phyloP scores from a whole-genome alignment of 306 rosid species.

The Cucurbita moschata region DNA sequence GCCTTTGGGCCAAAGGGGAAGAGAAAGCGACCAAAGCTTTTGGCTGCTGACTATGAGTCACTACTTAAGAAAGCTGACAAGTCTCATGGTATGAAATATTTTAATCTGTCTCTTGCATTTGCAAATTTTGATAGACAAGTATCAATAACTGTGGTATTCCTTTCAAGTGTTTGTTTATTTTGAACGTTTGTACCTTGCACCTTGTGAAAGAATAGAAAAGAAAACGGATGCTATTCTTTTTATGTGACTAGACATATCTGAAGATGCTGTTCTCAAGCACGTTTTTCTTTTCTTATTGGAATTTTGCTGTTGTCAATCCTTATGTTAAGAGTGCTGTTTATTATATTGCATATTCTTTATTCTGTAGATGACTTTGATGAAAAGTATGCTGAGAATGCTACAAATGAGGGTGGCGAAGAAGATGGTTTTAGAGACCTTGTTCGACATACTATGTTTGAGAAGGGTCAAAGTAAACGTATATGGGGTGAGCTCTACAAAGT shows the following conservation, averaged over 20 bases:
- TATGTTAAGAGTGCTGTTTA: background rate
- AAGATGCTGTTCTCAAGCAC: background rate
- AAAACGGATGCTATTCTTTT: background rate
- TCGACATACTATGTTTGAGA: slow-evolving; percentile 89
- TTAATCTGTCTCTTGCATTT: background rate
- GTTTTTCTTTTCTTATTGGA: background rate
- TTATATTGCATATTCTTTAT: background rate
- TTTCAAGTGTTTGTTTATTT: background rate
- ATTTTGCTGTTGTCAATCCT: background rate
- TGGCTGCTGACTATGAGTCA: slow-evolving; percentile 78
- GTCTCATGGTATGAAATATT: slow-evolving; percentile 46
- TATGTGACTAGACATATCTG: background rate
- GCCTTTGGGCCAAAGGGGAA: slow-evolving; percentile 79
- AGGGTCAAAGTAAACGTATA: slow-evolving; percentile 96
- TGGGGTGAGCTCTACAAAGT: slow-evolving; percentile 99
- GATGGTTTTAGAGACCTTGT: slow-evolving; percentile 79
- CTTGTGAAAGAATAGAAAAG: background rate
- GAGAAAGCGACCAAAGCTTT: slow-evolving; percentile 68
- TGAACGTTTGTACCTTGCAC: background rate
- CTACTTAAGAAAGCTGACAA: slow-evolving; percentile 67
- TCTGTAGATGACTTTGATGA: slow-evolving; percentile 51
- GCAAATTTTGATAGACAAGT: background rate
- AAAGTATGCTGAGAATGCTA: slow-evolving; percentile 31
- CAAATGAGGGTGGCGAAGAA: slow-evolving; percentile 42
- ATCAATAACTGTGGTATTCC: background rate